Evolutionary conservation across 768 basidiomycete species (phyloP).

Genomic region (Cubamyces sp.): DNA sequence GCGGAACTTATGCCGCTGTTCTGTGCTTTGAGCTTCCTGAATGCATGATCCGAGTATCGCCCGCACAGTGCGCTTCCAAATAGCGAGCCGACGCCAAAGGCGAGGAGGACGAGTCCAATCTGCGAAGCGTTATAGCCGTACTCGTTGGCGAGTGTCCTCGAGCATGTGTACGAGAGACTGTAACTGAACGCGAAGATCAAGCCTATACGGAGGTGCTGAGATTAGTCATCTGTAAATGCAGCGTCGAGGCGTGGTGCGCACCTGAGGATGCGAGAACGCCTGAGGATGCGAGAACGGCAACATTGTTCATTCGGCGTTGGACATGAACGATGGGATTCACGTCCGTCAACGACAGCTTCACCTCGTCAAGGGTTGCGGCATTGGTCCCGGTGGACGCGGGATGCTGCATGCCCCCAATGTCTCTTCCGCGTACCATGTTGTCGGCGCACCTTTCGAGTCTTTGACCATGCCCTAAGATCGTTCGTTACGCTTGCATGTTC

Average conservation of each 20-base stretch:
- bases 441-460: slow-evolving; percentile 31
- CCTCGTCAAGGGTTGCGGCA: slow-evolving; percentile 16
- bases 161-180: slow-evolving; percentile 71
- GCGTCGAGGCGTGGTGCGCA: slow-evolving; percentile 33
- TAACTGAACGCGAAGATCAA: slow-evolving; percentile 74
- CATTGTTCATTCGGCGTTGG: slow-evolving; percentile 67
- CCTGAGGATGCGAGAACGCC: slow-evolving; percentile 71
- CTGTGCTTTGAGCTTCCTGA: slow-evolving; percentile 43
- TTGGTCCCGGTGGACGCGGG: background rate
- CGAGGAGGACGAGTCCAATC: slow-evolving; percentile 76
- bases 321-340: slow-evolving; percentile 63
- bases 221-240: background rate
- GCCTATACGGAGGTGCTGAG: slow-evolving; percentile 43
- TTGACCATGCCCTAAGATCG: slow-evolving; percentile 35
- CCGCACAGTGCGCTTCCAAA: slow-evolving; percentile 61
- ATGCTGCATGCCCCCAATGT: slow-evolving; percentile 28
- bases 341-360: slow-evolving; percentile 66
- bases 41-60: slow-evolving; percentile 56
- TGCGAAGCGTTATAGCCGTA: slow-evolving; percentile 73
- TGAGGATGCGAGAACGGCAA: too few species aligned
- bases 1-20: slow-evolving; percentile 57
- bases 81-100: slow-evolving; percentile 67
- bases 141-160: slow-evolving; percentile 62
- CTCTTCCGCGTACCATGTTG: slow-evolving; percentile 17
- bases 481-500: slow-evolving; percentile 33